Conservation (phyloP, 805 yeast genomes). For the Metschnikowia koreensis region DNA sequence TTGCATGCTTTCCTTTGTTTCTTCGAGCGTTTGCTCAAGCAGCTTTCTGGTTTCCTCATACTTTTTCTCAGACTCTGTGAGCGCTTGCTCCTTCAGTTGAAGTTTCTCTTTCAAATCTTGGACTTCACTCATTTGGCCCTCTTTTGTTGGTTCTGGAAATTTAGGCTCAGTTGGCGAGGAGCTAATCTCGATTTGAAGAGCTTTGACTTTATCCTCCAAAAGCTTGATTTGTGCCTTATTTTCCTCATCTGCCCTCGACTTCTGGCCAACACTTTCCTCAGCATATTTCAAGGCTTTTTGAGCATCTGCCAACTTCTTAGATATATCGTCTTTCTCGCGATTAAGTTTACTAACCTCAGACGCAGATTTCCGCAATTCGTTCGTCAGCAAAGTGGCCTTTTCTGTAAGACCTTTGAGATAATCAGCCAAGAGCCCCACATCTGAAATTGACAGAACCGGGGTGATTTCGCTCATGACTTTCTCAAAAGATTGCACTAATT, state of each 20-base stretch:
- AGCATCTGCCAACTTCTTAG: conserved; percentile 11
- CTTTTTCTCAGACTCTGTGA: conserved; percentile 15
- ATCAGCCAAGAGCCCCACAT: conserved; percentile 66
- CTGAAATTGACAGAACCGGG: conserved; percentile 73
- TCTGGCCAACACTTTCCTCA: conserved; percentile 15
- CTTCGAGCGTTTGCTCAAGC: not conserved
- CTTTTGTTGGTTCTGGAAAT: conserved; percentile 2
- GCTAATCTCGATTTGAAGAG: not conserved
- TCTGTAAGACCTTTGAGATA: conserved; percentile 62
- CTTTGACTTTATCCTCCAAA: not conserved
- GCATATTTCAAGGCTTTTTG: conserved; percentile 17
- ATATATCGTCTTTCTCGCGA: conserved; percentile 12
- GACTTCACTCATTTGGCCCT: not conserved
- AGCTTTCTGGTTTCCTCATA: conserved; percentile 1
- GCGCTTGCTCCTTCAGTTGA: conserved; percentile 11
- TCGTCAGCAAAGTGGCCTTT: conserved; percentile 58
- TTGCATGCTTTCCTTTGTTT: conserved; percentile 15
- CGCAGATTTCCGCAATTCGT: conserved; percentile 57
- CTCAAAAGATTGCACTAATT: conserved; percentile 62
- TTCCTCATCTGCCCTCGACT: conserved; percentile 7
- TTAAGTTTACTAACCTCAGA: conserved; percentile 23
- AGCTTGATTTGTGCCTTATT: not conserved
- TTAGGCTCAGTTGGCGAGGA: not conserved
- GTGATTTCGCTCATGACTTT: conserved; percentile 72
- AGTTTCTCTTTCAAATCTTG: conserved; percentile 1